Conservation (phyloP, 768 basidiomycete species). For the Leccinum disarticulatum region DNA sequence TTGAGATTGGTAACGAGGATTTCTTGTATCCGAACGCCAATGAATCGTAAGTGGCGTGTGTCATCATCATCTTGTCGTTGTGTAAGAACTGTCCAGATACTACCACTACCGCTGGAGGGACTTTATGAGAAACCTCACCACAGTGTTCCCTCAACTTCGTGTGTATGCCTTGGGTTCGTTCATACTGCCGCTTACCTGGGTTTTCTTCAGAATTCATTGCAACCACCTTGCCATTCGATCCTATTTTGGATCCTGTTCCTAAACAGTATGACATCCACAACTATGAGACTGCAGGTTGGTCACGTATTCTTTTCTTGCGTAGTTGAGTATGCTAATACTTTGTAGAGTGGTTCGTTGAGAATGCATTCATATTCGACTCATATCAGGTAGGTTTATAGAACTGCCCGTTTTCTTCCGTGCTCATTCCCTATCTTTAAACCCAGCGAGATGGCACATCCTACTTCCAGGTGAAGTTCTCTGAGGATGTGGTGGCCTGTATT, state of each 20-base stretch:
- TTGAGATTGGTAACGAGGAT: slow-evolving; percentile 65
- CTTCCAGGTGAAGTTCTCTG: slow-evolving; percentile 34
- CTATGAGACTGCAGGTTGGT: slow-evolving; percentile 44
- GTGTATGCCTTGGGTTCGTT: slow-evolving; percentile 21
- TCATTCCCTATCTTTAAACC: background rate
- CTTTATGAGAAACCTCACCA: slow-evolving; percentile 44
- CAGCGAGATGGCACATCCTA: slow-evolving; percentile 60
- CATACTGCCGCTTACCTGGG: slow-evolving; percentile 6
- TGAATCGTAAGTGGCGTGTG: slow-evolving; percentile 17
- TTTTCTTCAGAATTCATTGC: slow-evolving; percentile 50
- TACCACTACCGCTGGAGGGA: slow-evolving; percentile 49
- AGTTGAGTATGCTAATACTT: background rate
- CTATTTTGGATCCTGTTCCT: slow-evolving; percentile 48
- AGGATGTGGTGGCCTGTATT: background rate
- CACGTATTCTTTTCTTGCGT: too few species aligned
- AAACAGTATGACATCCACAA: slow-evolving; percentile 55
- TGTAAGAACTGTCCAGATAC: slow-evolving; percentile 32
- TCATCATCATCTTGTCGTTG: background rate
- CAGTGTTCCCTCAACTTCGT: slow-evolving; percentile 51
- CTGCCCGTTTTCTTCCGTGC: background rate
- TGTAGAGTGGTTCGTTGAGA: slow-evolving; percentile 41
- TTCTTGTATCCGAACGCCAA: slow-evolving; percentile 34
- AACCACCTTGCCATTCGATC: slow-evolving; percentile 43
- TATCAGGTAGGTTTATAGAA: slow-evolving; percentile 26
- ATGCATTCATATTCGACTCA: slow-evolving; percentile 48